These are phyloP conservation scores for Rubia peregrina DNA, from an alignment of 305 asterid species.

Conservation along the genomic window DNA sequence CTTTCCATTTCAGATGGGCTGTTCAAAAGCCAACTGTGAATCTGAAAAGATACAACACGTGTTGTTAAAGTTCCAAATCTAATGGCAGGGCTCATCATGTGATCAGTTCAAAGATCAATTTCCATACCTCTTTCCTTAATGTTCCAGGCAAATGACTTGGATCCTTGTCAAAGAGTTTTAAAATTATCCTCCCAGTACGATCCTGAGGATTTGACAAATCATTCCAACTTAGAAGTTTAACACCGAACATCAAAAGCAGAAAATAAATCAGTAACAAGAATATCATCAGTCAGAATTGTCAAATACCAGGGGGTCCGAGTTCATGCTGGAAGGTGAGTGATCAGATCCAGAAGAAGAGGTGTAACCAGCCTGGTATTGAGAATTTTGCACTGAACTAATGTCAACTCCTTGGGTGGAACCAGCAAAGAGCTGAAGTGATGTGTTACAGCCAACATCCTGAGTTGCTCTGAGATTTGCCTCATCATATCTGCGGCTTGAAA, in stretches of 20 bases:
- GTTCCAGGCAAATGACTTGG: slow-evolving; percentile 80
- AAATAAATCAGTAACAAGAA: background rate
- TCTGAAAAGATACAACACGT: slow-evolving; percentile 29
- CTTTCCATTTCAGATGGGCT: slow-evolving; percentile 90
- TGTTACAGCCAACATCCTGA: slow-evolving; percentile 31
- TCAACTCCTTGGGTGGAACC: slow-evolving; percentile 36
- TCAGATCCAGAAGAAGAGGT: slow-evolving; percentile 75
- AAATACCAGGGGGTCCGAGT: slow-evolving; percentile 60
- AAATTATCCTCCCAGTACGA: slow-evolving; percentile 70
- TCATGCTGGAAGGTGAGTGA: slow-evolving; percentile 70
- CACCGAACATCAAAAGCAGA: background rate
- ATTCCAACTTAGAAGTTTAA: slow-evolving; percentile 2
- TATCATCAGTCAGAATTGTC: background rate
- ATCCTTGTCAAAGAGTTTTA: slow-evolving; percentile 87
- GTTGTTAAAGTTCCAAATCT: slow-evolving; percentile 11
- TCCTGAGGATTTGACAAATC: slow-evolving; percentile 36
- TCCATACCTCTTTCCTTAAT: slow-evolving; percentile 55
- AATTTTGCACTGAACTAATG: slow-evolving; percentile 46
- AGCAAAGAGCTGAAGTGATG: slow-evolving; percentile 71
- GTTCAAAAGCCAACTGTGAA: slow-evolving; percentile 68
- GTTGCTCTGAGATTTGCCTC: slow-evolving; percentile 31
- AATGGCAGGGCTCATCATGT: background rate
- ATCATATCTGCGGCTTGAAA: slow-evolving; percentile 33
- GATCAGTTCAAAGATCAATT: slow-evolving; percentile 17
- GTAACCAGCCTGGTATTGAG: slow-evolving; percentile 50